Conservation (phyloP, 495 filamentous ascomycete genomes). For the Aspergillus funiculosus region DNA sequence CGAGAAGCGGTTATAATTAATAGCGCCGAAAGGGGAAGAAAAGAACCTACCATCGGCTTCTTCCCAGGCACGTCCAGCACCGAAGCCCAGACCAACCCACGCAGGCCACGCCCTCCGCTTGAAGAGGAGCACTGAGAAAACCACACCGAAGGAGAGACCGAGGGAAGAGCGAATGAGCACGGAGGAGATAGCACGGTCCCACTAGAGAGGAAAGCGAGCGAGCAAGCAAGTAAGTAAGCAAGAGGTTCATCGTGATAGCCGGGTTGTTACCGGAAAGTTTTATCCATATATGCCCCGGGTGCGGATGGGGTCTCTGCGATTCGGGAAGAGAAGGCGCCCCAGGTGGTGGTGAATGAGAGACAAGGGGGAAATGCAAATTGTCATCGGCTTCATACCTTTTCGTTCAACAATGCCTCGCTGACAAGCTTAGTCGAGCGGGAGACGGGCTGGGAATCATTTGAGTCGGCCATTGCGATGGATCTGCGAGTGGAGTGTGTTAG, state of each 20-base stretch:
- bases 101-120: conserved; percentile 96
- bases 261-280: background rate
- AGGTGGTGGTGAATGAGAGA: too few species aligned
- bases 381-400: conserved; percentile 61
- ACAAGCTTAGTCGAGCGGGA: conserved; percentile 64
- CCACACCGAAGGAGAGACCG: conserved; percentile 90
- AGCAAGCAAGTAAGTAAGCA: too few species aligned
- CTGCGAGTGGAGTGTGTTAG: conserved; percentile 17
- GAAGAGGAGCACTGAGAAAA: conserved; percentile 97
- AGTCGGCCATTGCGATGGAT: conserved; percentile 51
- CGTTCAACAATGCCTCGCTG: conserved; percentile 89
- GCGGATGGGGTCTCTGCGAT: too few species aligned
- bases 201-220: conserved; percentile 49
- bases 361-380: background rate
- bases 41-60: conserved; percentile 56
- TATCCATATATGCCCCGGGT: too few species aligned
- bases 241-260: conserved; percentile 10
- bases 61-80: conserved; percentile 92
- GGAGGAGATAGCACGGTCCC: conserved; percentile 96
- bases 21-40: background rate
- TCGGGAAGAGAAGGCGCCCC: too few species aligned
- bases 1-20: background rate
- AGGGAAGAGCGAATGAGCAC: conserved; percentile 91
- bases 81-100: conserved; percentile 86
- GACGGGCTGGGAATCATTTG: conserved; percentile 42